These are phyloP conservation scores for Cucumis melo DNA, from an alignment of 306 rosid species.

Conservation along the genomic window DNA sequence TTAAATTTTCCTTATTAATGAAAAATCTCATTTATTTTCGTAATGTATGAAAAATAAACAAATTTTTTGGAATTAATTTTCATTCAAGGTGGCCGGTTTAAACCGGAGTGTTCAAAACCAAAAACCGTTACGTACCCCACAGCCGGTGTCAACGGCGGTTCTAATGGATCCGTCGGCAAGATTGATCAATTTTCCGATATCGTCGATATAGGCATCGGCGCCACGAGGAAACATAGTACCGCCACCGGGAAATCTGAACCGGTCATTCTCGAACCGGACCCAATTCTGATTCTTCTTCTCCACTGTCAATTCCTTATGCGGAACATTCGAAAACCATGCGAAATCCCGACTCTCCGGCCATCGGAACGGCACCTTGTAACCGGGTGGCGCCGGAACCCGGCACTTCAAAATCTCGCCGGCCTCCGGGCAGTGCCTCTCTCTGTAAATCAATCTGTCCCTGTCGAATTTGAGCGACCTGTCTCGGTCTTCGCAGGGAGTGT, in stretches of 20 bases:
- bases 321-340: conserved; percentile 84
- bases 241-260: conserved; percentile 86
- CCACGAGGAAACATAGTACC: conserved; percentile 96
- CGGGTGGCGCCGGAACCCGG: conserved; percentile 56
- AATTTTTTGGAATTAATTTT: neutral
- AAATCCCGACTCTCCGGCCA: conserved; percentile 79
- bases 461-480: conserved; percentile 46
- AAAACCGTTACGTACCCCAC: conserved; percentile 55
- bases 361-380: conserved; percentile 41
- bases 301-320: conserved; percentile 65
- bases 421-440: conserved; percentile 79
- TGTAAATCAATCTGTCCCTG: conserved; percentile 23
- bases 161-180: conserved; percentile 60
- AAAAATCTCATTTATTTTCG: neutral
- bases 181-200: conserved; percentile 53
- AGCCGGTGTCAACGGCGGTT: conserved; percentile 95
- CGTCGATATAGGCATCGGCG: conserved; percentile 67
- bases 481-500: conserved; percentile 83
- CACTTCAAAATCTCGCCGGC: conserved; percentile 34
- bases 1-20: too few relatives aligned
- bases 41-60: neutral
- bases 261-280: conserved; percentile 43
- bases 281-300: conserved; percentile 88
- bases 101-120: neutral
- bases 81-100: neutral